A percentile compares a stretch with the other conserved stretches of the same genome.
phyloP scores from a whole-genome alignment of 768 basidiomycete species.

The Lyophyllum decastes region DNA sequence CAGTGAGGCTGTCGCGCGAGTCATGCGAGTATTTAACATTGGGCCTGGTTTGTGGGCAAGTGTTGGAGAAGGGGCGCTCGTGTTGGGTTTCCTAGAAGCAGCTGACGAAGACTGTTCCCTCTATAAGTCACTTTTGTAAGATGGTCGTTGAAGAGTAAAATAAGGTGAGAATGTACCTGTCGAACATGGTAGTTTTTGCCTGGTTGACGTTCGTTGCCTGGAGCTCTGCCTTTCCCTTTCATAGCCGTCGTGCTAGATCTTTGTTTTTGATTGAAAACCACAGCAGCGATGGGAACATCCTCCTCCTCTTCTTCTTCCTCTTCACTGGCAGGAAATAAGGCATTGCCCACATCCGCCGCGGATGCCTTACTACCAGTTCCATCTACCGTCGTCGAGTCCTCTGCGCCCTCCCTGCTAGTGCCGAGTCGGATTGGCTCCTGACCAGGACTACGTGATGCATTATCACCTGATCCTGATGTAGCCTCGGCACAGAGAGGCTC shows the following conservation, averaged over 20 bases:
- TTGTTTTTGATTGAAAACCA: conserved; percentile 22
- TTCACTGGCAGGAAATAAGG: conserved; percentile 19
- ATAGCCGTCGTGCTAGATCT: conserved; percentile 8
- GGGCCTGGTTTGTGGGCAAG: background rate
- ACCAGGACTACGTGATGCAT: background rate
- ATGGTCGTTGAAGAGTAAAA: background rate
- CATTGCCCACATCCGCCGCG: background rate
- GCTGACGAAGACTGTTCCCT: background rate
- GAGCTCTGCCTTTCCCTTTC: conserved; percentile 11
- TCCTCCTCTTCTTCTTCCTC: conserved; percentile 42
- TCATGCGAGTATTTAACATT: background rate
- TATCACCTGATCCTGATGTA: background rate
- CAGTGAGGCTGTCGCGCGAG: conserved; percentile 6
- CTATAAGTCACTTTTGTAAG: background rate
- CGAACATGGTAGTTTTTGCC: background rate
- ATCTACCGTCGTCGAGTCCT: conserved; percentile 27
- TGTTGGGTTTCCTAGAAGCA: background rate
- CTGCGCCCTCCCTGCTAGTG: conserved; percentile 21
- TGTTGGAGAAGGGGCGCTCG: background rate
- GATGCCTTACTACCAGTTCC: conserved; percentile 15
- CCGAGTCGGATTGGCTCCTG: background rate
- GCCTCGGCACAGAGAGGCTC: conserved; percentile 45
- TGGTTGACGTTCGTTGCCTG: background rate
- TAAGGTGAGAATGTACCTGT: background rate
- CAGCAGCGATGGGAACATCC: conserved; percentile 45